Evolutionary conservation across 2,329 filamentous ascomycete genomes (phyloP), one percentile per base, ranked within the genome.

Genomic region (Talaromyces sp.): DNA sequence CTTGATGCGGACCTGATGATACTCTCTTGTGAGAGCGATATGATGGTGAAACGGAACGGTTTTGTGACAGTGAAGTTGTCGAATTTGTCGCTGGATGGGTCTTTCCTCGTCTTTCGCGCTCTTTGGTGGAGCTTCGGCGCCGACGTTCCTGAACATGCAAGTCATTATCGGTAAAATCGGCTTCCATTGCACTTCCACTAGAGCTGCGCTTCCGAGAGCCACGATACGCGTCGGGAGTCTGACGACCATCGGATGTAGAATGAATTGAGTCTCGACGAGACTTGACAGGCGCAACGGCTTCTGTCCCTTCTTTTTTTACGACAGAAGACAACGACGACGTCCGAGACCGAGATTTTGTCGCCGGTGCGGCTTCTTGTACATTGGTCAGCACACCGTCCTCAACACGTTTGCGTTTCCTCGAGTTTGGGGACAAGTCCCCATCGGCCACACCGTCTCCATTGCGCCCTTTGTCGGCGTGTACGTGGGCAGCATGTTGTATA

Each of bases 401-500:
- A 63, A 65, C 65, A 48, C 66, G 63, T 48, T 65, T 65, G 27
- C 66, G 65, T 41, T 65, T 65, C 52, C 57, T 67, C 41, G 43
- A 61, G n/a, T 33, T 60, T 56, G 50, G 64, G 39, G 56, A 63
- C 37, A 19, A 50, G 48, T 59, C 61, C 13, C 14, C 24, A 16
- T 66, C 54, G 19, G n/a, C 48, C 8, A 33, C 3, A 19, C 27
- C 24, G 9, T 65, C 60, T 60, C 68, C 68, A 64, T 67, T 56
- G 35, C 41, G 58, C 65, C 62, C 69, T 66, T 50, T 71, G 66
- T 74, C 71, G 63, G 74, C 69, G 66, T 69, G 71, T 62, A 72
- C 73, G 69, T 73, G 72, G 60, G 72, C 72, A 62, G 77, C 73
- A 70, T 80, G 78, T 52, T 74, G 71, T 61, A 78, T 77, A 64